Evolutionary conservation across 768 basidiomycete species (phyloP).

Genomic region (Boletus rex-veris): DNA sequence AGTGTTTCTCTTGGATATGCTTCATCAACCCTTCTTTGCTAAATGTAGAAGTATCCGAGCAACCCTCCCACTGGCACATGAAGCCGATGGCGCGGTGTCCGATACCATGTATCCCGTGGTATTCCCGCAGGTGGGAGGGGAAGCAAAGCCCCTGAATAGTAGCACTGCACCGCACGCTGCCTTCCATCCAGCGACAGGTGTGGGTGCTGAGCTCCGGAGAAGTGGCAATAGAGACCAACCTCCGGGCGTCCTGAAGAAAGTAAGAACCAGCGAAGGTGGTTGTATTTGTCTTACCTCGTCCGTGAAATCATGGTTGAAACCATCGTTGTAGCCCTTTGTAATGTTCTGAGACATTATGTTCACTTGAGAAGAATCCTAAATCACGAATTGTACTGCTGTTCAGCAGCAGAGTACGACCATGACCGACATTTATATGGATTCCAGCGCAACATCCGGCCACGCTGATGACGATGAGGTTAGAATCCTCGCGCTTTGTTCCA

Average conservation of each 20-base stretch:
- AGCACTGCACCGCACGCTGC: conserved; percentile 8
- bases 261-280: conserved; percentile 1
- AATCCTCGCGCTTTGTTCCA: conserved; percentile 1
- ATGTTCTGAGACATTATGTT: conserved; percentile 19
- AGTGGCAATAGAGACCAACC: conserved; percentile 24
- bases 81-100: conserved; percentile 9
- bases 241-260: conserved; percentile 22
- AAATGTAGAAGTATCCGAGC: conserved; percentile 15
- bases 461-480: background rate
- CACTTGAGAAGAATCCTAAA: background rate
- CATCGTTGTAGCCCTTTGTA: conserved; percentile 14
- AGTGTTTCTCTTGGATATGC: conserved; percentile 26
- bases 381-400: background rate
- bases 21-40: conserved; percentile 21
- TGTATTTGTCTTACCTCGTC: conserved; percentile 22
- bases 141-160: conserved; percentile 18
- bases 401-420: background rate
- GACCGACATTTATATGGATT: conserved; percentile 19
- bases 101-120: conserved; percentile 16
- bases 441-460: background rate
- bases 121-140: conserved; percentile 16
- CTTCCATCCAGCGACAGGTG: conserved; percentile 22
- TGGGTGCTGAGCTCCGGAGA: conserved; percentile 27
- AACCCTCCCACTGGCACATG: conserved; percentile 25
- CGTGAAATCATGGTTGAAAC: conserved; percentile 30